Evolutionary conservation across 352 stramenopile species (phyloP).

Genomic region (Phytophthora rubi): DNA sequence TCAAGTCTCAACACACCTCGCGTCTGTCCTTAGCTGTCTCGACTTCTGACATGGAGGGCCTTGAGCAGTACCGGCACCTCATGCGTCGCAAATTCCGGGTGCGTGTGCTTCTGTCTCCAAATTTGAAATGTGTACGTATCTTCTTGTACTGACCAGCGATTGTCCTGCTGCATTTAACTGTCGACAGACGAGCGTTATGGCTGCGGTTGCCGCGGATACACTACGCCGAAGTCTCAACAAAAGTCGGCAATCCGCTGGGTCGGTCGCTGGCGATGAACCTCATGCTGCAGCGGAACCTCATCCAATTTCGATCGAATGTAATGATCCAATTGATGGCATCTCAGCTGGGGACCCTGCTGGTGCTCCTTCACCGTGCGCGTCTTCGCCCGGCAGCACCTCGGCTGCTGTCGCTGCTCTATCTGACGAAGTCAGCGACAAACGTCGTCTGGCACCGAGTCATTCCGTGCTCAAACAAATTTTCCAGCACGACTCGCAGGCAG

Average conservation of each 20-base stretch:
- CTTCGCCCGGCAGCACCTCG: conserved; percentile 27
- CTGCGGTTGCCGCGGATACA: conserved; percentile 59
- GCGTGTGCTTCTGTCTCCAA: conserved; percentile 7
- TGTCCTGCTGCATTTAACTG: not conserved
- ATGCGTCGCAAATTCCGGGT: conserved; percentile 79
- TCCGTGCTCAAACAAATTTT: conserved; percentile 46
- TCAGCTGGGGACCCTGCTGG: not conserved
- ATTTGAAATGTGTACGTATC: not conserved
- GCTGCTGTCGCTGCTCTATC: conserved; percentile 8
- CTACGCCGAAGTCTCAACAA: conserved; percentile 59
- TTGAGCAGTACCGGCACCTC: conserved; percentile 57
- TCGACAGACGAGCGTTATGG: conserved; percentile 60
- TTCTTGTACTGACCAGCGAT: not conserved
- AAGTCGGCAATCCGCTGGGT: conserved; percentile 39
- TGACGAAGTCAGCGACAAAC: not conserved
- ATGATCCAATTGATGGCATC: not conserved
- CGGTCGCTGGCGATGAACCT: conserved; percentile 5
- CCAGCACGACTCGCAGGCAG: conserved; percentile 1
- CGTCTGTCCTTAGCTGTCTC: conserved; percentile 52
- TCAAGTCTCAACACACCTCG: conserved; percentile 50
- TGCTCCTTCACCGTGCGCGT: conserved; percentile 16
- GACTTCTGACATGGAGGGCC: conserved; percentile 52
- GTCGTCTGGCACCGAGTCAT: conserved; percentile 1
- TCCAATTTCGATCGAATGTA: conserved; percentile 5
- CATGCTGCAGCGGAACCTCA: not conserved